phyloP scores from a whole-genome alignment of 1,284 basidiomycete species.

The Sphagnurus paluster region DNA sequence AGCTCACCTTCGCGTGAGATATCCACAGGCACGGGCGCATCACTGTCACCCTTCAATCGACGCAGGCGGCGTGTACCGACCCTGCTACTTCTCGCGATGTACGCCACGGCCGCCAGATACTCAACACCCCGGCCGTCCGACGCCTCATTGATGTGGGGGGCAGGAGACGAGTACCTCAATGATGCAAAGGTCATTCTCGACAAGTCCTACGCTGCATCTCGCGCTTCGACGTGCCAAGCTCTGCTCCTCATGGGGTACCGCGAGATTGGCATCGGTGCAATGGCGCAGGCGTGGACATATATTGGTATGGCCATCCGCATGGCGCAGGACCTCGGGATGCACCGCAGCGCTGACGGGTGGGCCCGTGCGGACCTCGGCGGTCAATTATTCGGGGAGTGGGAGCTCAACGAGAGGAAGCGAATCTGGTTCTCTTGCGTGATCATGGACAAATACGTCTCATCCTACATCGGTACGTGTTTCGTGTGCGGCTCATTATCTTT shows the following conservation, averaged over 20 bases:
- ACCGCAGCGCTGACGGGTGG: slow-evolving; percentile 79
- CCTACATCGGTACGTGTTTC: slow-evolving; percentile 68
- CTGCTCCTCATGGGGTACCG: slow-evolving; percentile 79
- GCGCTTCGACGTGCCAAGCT: slow-evolving; percentile 74
- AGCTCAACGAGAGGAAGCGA: slow-evolving; percentile 72
- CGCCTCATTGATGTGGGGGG: slow-evolving; percentile 72
- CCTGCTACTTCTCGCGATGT: slow-evolving; percentile 76
- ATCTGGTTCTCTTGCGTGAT: slow-evolving; percentile 83
- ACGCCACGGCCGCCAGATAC: slow-evolving; percentile 75
- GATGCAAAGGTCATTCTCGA: slow-evolving; percentile 72
- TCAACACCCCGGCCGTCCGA: slow-evolving; percentile 47
- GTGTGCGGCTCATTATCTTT: slow-evolving; percentile 1
- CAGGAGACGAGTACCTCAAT: slow-evolving; percentile 74
- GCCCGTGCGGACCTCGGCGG: slow-evolving; percentile 56
- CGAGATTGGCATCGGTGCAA: slow-evolving; percentile 84
- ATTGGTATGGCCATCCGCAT: slow-evolving; percentile 78
- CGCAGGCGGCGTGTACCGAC: slow-evolving; percentile 54
- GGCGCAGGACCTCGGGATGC: slow-evolving; percentile 87
- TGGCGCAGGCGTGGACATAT: slow-evolving; percentile 85
- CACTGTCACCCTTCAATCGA: slow-evolving; percentile 38
- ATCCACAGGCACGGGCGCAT: slow-evolving; percentile 26
- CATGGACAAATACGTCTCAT: slow-evolving; percentile 80
- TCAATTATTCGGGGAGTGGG: slow-evolving; percentile 59
- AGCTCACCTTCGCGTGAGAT: slow-evolving; percentile 27
- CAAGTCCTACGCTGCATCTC: slow-evolving; percentile 59